Conservation (phyloP, 768 basidiomycete species). For the Sporobolomyces pararoseus region DNA sequence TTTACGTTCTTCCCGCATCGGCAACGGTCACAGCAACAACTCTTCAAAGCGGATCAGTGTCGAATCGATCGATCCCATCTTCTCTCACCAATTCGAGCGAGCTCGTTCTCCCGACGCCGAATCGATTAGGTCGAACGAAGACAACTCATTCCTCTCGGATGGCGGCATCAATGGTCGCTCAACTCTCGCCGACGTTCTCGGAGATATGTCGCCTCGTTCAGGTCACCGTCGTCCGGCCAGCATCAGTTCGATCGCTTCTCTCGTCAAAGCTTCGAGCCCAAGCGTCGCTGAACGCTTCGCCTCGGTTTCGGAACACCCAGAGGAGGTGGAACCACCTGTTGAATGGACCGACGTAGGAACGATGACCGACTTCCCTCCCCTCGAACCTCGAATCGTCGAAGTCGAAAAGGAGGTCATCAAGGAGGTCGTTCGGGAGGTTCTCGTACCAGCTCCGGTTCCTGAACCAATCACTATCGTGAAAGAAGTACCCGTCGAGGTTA, state of each 20-base stretch:
- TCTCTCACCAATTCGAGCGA: conserved; percentile 37
- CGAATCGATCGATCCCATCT: conserved; percentile 41
- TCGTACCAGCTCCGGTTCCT: conserved; percentile 8
- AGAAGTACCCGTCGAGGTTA: conserved; percentile 41
- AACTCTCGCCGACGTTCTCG: conserved; percentile 31
- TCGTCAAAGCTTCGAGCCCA: conserved; percentile 8
- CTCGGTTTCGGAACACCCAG: conserved; percentile 12
- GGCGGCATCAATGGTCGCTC: conserved; percentile 14
- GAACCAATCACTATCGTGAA: conserved; percentile 15
- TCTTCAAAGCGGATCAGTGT: conserved; percentile 25
- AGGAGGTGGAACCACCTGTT: conserved; percentile 1
- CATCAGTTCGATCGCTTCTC: conserved; percentile 25
- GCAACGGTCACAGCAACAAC: not conserved
- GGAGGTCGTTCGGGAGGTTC: conserved; percentile 21
- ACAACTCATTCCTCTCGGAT: conserved; percentile 15
- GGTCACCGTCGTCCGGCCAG: conserved; percentile 30
- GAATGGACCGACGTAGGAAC: conserved; percentile 17
- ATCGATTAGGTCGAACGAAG: conserved; percentile 6
- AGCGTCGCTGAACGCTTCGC: conserved; percentile 9
- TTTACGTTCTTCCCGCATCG: not conserved
- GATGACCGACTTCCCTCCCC: conserved; percentile 26
- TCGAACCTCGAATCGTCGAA: conserved; percentile 40
- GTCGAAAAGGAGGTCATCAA: conserved; percentile 47
- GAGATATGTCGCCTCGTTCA: not conserved
- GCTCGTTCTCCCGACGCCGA: conserved; percentile 2